Conservation (phyloP, 768 basidiomycete genomes). For the Serendipita vermifera region DNA sequence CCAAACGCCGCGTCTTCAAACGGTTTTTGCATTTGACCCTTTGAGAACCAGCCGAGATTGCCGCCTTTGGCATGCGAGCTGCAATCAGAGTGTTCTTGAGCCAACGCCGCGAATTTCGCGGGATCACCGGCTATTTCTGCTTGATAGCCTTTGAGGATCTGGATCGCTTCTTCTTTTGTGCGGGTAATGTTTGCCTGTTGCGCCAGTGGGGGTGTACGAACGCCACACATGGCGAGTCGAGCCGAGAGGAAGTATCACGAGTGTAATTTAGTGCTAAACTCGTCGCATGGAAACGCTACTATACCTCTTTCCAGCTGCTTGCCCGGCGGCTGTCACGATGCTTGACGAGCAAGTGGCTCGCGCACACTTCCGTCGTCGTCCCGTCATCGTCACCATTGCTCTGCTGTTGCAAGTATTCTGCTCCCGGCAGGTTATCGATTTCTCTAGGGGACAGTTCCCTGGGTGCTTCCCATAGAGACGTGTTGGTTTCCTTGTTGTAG, state of each 20-base stretch:
- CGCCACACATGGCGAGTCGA: background rate
- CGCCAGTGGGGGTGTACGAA: background rate
- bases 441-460: constrained; percentile 47
- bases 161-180: constrained; percentile 77
- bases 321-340: constrained; percentile 39
- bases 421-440: constrained; percentile 52
- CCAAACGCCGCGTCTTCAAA: constrained; percentile 83
- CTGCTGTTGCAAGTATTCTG: constrained; percentile 18
- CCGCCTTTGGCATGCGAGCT: constrained; percentile 70
- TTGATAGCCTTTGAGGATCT: constrained; percentile 56
- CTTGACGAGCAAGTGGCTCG: constrained; percentile 93
- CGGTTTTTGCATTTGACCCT: constrained; percentile 90
- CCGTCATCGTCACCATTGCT: constrained; percentile 16
- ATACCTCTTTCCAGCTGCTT: constrained; percentile 31
- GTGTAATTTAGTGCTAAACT: background rate
- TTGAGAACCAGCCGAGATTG: constrained; percentile 78
- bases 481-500: constrained; percentile 56
- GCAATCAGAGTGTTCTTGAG: constrained; percentile 72
- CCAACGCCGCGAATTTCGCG: constrained; percentile 64
- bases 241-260: constrained; percentile 8
- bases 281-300: too few relatives aligned
- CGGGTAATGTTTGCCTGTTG: constrained; percentile 62
- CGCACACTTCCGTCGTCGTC: constrained; percentile 53
- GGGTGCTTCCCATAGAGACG: constrained; percentile 75
- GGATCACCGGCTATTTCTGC: constrained; percentile 42